These are phyloP conservation scores for Macrophomina phaseolina DNA, from an alignment of 2,329 filamentous ascomycete species.

Conservation along the genomic window DNA sequence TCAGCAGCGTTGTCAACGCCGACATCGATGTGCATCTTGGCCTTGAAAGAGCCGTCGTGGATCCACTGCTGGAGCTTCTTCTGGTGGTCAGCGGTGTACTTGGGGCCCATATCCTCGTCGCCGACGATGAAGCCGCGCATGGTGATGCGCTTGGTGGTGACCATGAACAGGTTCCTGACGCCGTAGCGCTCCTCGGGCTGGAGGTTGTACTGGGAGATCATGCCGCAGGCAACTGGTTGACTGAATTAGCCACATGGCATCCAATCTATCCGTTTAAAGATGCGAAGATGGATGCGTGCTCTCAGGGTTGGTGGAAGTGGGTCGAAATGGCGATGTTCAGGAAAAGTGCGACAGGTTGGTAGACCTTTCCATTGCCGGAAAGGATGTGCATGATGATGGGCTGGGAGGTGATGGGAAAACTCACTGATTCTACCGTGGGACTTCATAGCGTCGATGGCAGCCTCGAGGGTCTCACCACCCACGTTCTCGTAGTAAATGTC, in stretches of 20 bases:
- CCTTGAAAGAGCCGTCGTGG: conserved; percentile 74
- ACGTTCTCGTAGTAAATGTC: conserved; percentile 87
- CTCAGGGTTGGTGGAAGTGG: conserved; percentile 15
- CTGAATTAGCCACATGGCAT: conserved; percentile 9
- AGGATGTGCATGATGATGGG: not conserved
- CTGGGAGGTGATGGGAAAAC: conserved; percentile 37
- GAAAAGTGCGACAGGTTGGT: conserved; percentile 9
- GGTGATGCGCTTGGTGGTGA: conserved; percentile 72
- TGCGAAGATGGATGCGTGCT: not conserved
- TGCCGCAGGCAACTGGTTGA: conserved; percentile 55
- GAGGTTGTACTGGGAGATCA: conserved; percentile 81
- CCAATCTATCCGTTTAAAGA: not conserved
- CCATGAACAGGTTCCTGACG: conserved; percentile 67
- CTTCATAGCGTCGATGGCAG: conserved; percentile 69
- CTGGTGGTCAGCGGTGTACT: conserved; percentile 73
- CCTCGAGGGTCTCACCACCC: conserved; percentile 75
- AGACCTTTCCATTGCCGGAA: conserved; percentile 1
- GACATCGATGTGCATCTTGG: conserved; percentile 69
- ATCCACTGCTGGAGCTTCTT: conserved; percentile 79
- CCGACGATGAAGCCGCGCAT: conserved; percentile 79
- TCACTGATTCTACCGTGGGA: conserved; percentile 67
- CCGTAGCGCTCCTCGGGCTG: conserved; percentile 64
- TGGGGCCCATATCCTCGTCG: conserved; percentile 68
- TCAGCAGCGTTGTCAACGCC: conserved; percentile 80
- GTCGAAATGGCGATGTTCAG: not conserved